Evolutionary conservation across 2,329 filamentous ascomycete species (phyloP).

Genomic region (Neonectria sp.): DNA sequence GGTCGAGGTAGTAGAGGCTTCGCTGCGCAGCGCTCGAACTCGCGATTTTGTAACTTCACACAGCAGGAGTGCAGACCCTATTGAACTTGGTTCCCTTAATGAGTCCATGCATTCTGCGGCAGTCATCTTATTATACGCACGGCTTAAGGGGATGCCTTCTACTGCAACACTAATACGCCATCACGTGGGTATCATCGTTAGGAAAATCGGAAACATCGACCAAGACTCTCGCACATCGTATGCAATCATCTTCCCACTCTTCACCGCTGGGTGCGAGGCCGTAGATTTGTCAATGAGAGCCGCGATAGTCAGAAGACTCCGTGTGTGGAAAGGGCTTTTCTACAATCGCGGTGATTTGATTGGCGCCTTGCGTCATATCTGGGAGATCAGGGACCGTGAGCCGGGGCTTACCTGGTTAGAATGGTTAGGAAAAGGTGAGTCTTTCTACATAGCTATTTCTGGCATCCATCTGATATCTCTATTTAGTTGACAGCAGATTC

Average conservation of each 20-base stretch:
- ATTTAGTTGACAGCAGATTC: constrained; percentile 24
- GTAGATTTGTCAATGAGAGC: constrained; percentile 28
- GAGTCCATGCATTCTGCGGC: constrained; percentile 36
- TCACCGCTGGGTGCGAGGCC: constrained; percentile 36
- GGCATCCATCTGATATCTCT: background rate
- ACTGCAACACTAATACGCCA: constrained; percentile 33
- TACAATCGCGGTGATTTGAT: constrained; percentile 32
- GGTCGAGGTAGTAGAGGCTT: constrained; percentile 25
- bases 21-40: constrained; percentile 30
- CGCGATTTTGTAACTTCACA: constrained; percentile 22
- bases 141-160: constrained; percentile 26
- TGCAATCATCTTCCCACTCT: constrained; percentile 33
- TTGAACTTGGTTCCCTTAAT: constrained; percentile 28
- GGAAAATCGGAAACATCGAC: constrained; percentile 28
- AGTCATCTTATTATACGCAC: constrained; percentile 30
- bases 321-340: constrained; percentile 19
- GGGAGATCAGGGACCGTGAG: constrained; percentile 34
- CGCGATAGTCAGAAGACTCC: constrained; percentile 24
- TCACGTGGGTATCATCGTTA: constrained; percentile 23
- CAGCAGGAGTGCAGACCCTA: constrained; percentile 24
- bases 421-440: constrained; percentile 32
- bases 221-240: constrained; percentile 29
- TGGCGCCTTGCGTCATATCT: constrained; percentile 32
- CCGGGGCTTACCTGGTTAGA: constrained; percentile 32
- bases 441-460: background rate